Percentiles rank a stretch among this genome's conserved stretches.
Conservation (phyloP, 148 eudicot genomes). For the Cornus controversa region DNA sequence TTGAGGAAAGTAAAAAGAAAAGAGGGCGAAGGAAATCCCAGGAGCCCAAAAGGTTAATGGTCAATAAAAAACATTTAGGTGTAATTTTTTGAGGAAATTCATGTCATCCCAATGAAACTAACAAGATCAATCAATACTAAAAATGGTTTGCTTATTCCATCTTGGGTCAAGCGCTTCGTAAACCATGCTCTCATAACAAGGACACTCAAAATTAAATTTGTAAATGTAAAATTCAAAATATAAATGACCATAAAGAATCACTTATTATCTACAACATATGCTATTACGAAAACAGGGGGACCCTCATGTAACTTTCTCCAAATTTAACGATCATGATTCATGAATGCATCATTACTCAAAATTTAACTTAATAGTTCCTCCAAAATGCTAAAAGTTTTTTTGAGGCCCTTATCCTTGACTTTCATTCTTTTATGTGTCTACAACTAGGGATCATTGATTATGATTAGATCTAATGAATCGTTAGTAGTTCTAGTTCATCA, state of each 20-base stretch:
- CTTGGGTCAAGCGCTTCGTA: background rate
- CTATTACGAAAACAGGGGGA: background rate
- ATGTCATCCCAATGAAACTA: background rate
- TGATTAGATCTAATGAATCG: no score
- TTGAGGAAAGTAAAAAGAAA: background rate
- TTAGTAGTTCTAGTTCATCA: no score
- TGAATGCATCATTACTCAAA: background rate
- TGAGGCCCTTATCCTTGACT: background rate
- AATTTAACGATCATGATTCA: background rate
- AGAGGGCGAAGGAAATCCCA: background rate
- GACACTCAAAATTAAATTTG: background rate
- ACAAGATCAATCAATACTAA: background rate
- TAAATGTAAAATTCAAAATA: no score
- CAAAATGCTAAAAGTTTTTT: no score
- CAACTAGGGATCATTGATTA: background rate
- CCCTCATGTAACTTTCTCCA: background rate
- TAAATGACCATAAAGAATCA: background rate
- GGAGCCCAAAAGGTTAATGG: background rate
- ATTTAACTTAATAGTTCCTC: background rate
- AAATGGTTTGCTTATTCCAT: background rate
- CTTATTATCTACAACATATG: background rate
- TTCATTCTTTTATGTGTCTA: background rate
- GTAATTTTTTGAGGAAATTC: background rate
- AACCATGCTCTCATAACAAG: background rate
- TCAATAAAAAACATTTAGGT: no score